A percentile compares a stretch with the other conserved stretches of the same genome.
Conservation (phyloP, 139 green algal species). For the Desmodesmus armatus region DNA sequence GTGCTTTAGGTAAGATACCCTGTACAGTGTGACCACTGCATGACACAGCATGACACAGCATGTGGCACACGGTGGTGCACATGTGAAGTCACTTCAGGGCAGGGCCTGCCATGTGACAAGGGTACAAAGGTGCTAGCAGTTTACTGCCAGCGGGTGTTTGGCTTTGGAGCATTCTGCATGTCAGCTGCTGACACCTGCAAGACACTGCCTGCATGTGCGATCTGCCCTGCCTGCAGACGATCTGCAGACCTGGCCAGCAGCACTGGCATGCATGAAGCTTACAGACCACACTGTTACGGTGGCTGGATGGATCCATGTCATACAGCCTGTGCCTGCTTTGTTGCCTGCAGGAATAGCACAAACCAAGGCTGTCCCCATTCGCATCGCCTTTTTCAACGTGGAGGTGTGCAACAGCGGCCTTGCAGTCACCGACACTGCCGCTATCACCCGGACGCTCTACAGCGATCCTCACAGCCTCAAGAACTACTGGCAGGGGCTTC, state of each 20-base stretch:
- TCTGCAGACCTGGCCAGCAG: too few species aligned
- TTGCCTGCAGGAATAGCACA: background rate
- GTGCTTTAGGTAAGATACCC: background rate
- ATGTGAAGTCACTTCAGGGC: background rate
- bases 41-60: background rate
- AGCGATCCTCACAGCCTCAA: background rate
- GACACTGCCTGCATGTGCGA: too few species aligned
- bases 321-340: background rate
- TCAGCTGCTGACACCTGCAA: background rate
- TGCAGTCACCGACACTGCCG: background rate
- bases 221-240: too few species aligned
- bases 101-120: background rate
- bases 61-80: too few species aligned
- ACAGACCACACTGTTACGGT: too few species aligned
- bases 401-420: conserved; percentile 3
- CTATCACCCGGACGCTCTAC: background rate
- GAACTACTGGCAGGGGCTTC: background rate
- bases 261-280: too few species aligned
- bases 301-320: too few species aligned
- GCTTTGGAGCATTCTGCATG: background rate
- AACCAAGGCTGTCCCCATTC: background rate
- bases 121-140: background rate
- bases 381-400: background rate
- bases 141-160: background rate
- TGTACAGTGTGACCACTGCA: too few species aligned